Evolutionary conservation across 192 early-diverging fungal species (phyloP).

Genomic region (Coemansia sp.): DNA sequence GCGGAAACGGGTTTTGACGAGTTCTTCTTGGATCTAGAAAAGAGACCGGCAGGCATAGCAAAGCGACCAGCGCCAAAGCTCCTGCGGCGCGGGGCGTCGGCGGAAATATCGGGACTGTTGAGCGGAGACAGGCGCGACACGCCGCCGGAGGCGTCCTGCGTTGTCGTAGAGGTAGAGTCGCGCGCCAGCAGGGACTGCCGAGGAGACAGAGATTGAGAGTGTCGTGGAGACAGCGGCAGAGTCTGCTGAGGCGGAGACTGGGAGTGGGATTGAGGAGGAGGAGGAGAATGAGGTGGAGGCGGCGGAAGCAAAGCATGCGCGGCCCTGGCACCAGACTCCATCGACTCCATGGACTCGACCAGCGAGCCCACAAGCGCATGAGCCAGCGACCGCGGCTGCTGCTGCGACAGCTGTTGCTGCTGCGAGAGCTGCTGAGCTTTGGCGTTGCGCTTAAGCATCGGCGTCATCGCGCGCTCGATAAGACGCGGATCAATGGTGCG

Average conservation of each 20-base stretch:
- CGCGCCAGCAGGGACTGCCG: background rate
- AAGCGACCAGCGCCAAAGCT: constrained; percentile 21
- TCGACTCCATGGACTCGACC: background rate
- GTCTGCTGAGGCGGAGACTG: background rate
- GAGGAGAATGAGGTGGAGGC: too few species aligned
- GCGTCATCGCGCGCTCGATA: constrained; percentile 56
- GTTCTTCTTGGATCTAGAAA: constrained; percentile 17
- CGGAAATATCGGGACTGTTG: constrained; percentile 24
- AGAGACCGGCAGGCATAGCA: constrained; percentile 19
- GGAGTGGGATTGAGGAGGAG: too few species aligned
- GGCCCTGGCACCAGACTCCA: background rate
- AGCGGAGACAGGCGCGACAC: constrained; percentile 36
- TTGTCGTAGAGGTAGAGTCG: background rate
- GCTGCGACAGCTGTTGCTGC: constrained; percentile 1
- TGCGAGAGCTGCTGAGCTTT: constrained; percentile 12
- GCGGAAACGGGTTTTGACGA: constrained; percentile 8
- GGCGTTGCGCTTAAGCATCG: constrained; percentile 48
- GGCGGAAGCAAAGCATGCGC: too few species aligned
- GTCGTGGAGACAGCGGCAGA: background rate
- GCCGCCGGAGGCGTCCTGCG: background rate
- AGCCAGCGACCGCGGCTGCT: constrained; percentile 5
- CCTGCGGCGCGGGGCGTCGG: constrained; percentile 2
- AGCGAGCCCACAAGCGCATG: constrained; percentile 8
- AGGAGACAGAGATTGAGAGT: background rate
- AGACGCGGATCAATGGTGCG: constrained; percentile 46